Conservation (phyloP, 345 rosid species). For the Gossypium bickii region DNA sequence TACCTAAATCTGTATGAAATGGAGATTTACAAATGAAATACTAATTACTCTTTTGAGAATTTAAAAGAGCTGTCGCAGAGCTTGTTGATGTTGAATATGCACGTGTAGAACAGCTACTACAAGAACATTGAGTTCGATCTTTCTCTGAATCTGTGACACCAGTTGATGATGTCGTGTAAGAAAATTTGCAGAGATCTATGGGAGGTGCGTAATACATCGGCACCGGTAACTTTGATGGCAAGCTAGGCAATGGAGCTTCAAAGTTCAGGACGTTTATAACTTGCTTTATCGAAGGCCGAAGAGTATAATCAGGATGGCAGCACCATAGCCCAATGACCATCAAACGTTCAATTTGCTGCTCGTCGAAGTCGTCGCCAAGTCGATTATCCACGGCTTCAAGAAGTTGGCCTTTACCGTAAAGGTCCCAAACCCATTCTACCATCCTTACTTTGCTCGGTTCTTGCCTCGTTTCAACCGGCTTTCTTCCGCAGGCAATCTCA, state of each 20-base stretch:
- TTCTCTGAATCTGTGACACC: slow-evolving; percentile 21
- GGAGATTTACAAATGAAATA: background rate
- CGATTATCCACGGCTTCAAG: slow-evolving; percentile 30
- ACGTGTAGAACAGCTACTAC: slow-evolving; percentile 17
- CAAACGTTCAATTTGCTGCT: slow-evolving; percentile 32
- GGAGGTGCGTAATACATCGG: slow-evolving; percentile 45
- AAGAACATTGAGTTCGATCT: slow-evolving; percentile 20
- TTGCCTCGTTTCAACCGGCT: slow-evolving; percentile 29
- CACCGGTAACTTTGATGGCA: slow-evolving; percentile 48
- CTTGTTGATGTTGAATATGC: slow-evolving; percentile 16
- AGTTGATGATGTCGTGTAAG: slow-evolving; percentile 21
- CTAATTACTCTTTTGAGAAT: background rate
- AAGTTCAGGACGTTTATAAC: slow-evolving; percentile 40
- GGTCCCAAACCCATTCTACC: slow-evolving; percentile 49
- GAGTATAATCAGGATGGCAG: slow-evolving; percentile 40
- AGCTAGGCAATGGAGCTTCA: slow-evolving; percentile 39
- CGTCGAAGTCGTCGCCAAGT: slow-evolving; percentile 24
- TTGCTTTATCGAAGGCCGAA: slow-evolving; percentile 45
- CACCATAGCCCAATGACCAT: slow-evolving; percentile 52
- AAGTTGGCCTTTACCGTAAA: slow-evolving; percentile 33
- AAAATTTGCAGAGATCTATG: slow-evolving; percentile 14
- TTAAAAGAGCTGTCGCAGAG: slow-evolving; percentile 22
- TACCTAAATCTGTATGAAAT: background rate
- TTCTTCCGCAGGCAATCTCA: slow-evolving; percentile 43
- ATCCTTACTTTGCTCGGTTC: slow-evolving; percentile 31